Base-by-base conservation (phyloP, 1,284 basidiomycete species). In the Exobasidium rhododendri region DNA sequence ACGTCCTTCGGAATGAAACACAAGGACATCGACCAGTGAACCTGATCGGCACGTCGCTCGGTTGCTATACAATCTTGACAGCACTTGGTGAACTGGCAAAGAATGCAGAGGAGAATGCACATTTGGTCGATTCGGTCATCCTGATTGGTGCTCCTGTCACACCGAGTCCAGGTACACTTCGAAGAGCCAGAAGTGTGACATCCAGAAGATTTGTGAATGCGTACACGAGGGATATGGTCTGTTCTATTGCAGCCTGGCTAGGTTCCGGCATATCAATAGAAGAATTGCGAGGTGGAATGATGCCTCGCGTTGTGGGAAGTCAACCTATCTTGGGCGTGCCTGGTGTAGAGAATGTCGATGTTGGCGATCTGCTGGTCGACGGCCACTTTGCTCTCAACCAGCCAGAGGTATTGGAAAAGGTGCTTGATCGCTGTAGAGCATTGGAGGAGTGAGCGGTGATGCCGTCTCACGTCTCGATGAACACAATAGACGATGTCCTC, bases 11-110 rank as follows among this genome's bases (percentile, higher is more conserved):
- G 45, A 82, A 84, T 62, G 78, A 82, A 28, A 82, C 85, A 0
- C 85, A 85, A 68, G 85, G 85, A 5, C 82, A 83, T 65, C 79
- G 85, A 0, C 85, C 85, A 0, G 82, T 83, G 2, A 73, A 83
- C 0, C 73, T 86, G 30, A 81, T 85, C 65, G 85, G 84, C 2
- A 83, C 83, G 1, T 84, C 83, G 0, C 77, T 85, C 5, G 85
- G 85, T 7, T 83, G 84, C 0, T 77, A 84, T 0, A 83, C 83
- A 0, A 78, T 85, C 49, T 78, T 85, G 56, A 78, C 82, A 24
- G 83, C 83, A 6, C 80, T 86, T 10, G 78, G 82, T 1, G 82
- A 83, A 66, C 82, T 86, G 6, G 69, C 71, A 20, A 69, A 72
- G 30, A 64, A 66, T 14, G 69, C 71, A 3, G 70, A 67, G 14